phyloP scores from a whole-genome alignment of 345 rosid genomes.

The Pistacia integerrima region DNA sequence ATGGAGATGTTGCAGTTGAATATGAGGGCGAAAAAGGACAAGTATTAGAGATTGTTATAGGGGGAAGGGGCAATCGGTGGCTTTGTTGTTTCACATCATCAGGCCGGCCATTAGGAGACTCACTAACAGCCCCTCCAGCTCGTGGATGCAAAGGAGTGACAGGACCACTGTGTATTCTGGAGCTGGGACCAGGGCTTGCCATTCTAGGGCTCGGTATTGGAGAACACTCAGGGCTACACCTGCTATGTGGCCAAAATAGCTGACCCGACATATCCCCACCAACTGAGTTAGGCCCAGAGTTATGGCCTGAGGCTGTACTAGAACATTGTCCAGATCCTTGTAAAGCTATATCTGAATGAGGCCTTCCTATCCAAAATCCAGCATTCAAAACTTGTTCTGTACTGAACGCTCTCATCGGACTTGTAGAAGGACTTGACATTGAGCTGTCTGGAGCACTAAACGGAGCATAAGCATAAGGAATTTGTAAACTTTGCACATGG shows the following conservation, averaged over 20 bases:
- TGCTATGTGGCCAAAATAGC: conserved; percentile 88
- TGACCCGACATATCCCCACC: conserved; percentile 93
- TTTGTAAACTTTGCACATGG: conserved; percentile 69
- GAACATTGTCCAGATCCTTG: conserved; percentile 97
- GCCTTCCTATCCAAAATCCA: conserved; percentile 71
- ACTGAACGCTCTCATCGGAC: conserved; percentile 80
- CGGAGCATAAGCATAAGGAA: conserved; percentile 63
- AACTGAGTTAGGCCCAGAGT: conserved; percentile 92
- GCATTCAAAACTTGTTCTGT: conserved; percentile 43
- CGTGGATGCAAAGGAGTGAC: conserved; percentile 97
- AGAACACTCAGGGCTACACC: conserved; percentile 97
- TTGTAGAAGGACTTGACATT: conserved; percentile 97
- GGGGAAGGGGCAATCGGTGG: conserved; percentile 94
- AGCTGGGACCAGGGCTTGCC: conserved; percentile 98
- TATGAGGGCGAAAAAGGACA: conserved; percentile 85
- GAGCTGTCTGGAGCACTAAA: conserved; percentile 93
- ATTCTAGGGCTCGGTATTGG: conserved; percentile 94
- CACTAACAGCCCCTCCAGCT: conserved; percentile 68
- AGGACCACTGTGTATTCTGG: conserved; percentile 97
- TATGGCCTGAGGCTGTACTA: conserved; percentile 96
- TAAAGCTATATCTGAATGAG: conserved; percentile 70
- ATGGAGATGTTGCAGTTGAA: conserved; percentile 93
- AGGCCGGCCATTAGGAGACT: conserved; percentile 66
- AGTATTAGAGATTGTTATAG: conserved; percentile 62
- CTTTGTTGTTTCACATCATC: conserved; percentile 88